Conservation (phyloP, 331 rosid genomes). For the Dryas integrifolia region DNA sequence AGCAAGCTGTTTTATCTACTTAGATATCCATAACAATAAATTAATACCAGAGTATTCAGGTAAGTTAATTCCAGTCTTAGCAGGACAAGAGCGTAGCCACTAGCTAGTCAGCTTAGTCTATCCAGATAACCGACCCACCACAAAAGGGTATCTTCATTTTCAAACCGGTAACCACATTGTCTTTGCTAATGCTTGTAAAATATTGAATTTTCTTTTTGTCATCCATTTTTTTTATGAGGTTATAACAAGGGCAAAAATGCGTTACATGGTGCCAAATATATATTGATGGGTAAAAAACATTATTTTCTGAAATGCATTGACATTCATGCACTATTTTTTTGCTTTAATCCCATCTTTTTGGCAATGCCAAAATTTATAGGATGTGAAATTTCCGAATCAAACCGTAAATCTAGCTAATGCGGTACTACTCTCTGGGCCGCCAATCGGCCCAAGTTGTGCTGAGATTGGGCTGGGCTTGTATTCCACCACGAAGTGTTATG, state of each 20-base stretch:
- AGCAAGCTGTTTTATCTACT: slow-evolving; percentile 54
- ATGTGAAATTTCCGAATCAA: no score
- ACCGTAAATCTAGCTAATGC: no score
- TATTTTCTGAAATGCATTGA: background rate
- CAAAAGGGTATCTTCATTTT: slow-evolving; percentile 1
- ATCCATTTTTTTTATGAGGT: background rate
- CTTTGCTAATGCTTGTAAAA: slow-evolving; percentile 14
- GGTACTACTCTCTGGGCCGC: no score
- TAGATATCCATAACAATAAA: slow-evolving; percentile 25
- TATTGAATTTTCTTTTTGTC: background rate
- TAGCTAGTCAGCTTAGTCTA: background rate
- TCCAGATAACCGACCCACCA: background rate
- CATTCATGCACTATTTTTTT: no score
- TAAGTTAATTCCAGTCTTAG: slow-evolving; percentile 2
- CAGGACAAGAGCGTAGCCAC: background rate
- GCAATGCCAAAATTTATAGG: no score
- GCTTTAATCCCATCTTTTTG: no score
- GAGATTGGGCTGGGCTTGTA: no score
- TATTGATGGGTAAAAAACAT: background rate
- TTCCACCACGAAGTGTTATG: no score
- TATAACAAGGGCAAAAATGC: background rate
- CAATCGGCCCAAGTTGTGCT: no score
- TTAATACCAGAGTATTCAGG: slow-evolving; percentile 12
- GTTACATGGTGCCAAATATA: background rate
- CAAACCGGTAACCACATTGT: background rate